Conservation (phyloP, 75 land plant species). For the Cryptomeria japonica region DNA sequence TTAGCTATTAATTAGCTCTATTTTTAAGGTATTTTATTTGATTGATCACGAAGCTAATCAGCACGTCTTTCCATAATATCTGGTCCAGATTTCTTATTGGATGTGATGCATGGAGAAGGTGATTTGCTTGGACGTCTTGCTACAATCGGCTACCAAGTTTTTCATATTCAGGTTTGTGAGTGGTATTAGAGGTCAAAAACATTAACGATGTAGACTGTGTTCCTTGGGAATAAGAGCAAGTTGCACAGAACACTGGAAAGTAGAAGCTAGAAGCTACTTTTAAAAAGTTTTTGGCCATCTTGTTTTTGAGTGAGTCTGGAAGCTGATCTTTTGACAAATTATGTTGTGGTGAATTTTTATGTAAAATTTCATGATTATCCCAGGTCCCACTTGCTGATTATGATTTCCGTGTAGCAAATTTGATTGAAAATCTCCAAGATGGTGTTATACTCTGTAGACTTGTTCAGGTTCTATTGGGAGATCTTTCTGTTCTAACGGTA, state of each 20-base stretch:
- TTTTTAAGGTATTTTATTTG: background rate
- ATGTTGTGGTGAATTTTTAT: background rate
- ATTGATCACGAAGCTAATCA: background rate
- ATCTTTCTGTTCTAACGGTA: slow-evolving; percentile 69
- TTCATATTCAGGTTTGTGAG: slow-evolving; percentile 65
- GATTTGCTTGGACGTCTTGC: slow-evolving; percentile 66
- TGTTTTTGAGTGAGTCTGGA: background rate
- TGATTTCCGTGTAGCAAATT: slow-evolving; percentile 53
- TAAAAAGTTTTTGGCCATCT: background rate
- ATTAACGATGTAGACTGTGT: background rate
- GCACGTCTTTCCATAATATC: background rate
- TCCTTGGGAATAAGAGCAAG: slow-evolving; percentile 11
- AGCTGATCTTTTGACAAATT: background rate
- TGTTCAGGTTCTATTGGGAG: slow-evolving; percentile 66
- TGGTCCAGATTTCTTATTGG: slow-evolving; percentile 48
- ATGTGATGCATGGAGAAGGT: slow-evolving; percentile 94
- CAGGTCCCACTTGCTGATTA: slow-evolving; percentile 79
- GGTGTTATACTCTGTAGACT: slow-evolving; percentile 78
- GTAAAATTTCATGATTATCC: slow-evolving; percentile 12
- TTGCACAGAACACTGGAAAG: background rate
- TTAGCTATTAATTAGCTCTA: background rate
- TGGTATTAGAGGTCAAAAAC: background rate
- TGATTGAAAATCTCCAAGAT: slow-evolving; percentile 80
- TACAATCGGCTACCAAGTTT: slow-evolving; percentile 72
- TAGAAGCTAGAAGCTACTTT: background rate